A percentile compares a stretch with the other conserved stretches of the same genome.
phyloP scores from a whole-genome alignment of 805 yeast genomes.

The Starmerella vaccinii region DNA sequence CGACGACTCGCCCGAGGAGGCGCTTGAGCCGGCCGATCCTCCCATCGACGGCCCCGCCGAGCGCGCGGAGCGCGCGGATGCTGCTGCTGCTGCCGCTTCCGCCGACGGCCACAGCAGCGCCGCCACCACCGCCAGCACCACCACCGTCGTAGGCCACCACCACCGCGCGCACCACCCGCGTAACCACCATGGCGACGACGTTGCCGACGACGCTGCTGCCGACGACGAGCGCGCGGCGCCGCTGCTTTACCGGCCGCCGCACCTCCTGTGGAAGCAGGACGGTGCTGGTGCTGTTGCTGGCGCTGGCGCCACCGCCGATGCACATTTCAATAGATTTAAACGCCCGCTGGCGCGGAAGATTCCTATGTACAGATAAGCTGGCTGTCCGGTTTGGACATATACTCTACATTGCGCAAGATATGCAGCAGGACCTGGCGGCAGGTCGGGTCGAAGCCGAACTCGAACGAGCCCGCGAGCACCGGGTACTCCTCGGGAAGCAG shows the following conservation, averaged over 20 bases:
- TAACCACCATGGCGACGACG: too few species aligned
- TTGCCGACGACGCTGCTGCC: too few species aligned
- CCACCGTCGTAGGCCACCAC: too few species aligned
- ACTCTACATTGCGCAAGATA: slow-evolving; percentile 30
- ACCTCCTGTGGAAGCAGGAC: background rate
- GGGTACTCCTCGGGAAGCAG: slow-evolving; percentile 31
- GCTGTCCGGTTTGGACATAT: slow-evolving; percentile 26
- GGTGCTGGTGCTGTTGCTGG: too few species aligned
- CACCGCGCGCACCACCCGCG: too few species aligned
- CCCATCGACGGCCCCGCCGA: too few species aligned
- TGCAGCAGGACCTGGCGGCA: slow-evolving; percentile 27
- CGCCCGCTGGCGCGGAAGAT: slow-evolving; percentile 1
- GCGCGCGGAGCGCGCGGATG: too few species aligned
- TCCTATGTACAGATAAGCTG: slow-evolving; percentile 15
- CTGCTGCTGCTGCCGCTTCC: too few species aligned
- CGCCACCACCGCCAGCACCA: too few species aligned
- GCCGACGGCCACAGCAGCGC: too few species aligned
- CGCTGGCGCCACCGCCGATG: too few species aligned
- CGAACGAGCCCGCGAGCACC: slow-evolving; percentile 31
- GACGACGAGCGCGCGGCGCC: too few species aligned
- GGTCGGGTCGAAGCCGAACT: slow-evolving; percentile 27
- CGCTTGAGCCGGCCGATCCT: slow-evolving; percentile 8
- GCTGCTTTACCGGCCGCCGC: slow-evolving; percentile 3
- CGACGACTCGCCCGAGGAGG: slow-evolving; percentile 6
- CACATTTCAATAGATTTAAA: background rate